phyloP scores from a whole-genome alignment of 2,329 filamentous ascomycete genomes.

The Colletotrichum sp. region DNA sequence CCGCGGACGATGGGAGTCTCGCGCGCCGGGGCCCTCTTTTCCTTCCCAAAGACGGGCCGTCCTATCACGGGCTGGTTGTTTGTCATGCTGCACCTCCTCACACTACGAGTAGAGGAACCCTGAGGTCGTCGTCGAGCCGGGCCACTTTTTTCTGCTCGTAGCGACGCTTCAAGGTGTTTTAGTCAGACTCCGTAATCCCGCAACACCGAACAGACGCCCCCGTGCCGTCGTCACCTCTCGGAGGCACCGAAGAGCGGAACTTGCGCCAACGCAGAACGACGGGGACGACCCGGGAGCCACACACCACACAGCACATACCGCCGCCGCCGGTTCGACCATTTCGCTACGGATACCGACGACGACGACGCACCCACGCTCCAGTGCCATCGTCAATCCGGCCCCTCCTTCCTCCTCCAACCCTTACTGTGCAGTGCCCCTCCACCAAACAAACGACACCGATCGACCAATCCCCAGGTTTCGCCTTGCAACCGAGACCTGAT shows the following conservation, averaged over 20 bases:
- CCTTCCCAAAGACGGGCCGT: background rate
- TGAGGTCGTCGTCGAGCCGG: background rate
- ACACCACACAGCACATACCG: background rate
- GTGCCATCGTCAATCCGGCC: background rate
- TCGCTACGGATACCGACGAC: background rate
- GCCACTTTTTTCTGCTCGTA: background rate
- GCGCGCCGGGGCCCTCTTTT: background rate
- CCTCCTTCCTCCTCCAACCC: background rate
- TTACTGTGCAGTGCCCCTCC: background rate
- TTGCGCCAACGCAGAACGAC: slow-evolving; percentile 6
- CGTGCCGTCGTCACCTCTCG: background rate
- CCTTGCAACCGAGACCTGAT: background rate
- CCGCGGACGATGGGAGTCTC: background rate
- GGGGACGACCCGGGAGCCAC: background rate
- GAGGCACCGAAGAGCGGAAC: slow-evolving; percentile 18
- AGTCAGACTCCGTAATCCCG: background rate
- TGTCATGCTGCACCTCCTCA: background rate
- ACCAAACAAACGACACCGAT: background rate
- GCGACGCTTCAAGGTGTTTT: background rate
- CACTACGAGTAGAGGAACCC: no score
- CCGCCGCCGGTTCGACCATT: background rate
- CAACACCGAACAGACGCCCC: background rate
- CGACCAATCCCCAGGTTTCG: background rate
- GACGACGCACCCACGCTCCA: background rate
- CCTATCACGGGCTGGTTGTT: slow-evolving; percentile 2